These are phyloP conservation scores for Dactylellina drechsleri DNA, from an alignment of 2,329 filamentous ascomycete genomes.

Conservation along the genomic window DNA sequence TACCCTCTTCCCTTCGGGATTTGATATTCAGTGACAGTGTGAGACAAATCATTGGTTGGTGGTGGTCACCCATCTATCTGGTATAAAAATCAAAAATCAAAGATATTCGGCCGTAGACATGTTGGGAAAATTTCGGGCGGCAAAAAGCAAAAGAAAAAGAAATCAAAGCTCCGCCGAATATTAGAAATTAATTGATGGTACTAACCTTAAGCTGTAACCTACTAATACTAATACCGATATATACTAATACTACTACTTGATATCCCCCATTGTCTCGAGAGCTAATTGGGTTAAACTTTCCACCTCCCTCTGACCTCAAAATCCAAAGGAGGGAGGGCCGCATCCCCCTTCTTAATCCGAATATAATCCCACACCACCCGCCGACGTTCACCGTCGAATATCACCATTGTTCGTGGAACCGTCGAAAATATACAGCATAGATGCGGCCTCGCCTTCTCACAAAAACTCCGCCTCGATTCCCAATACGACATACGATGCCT, in stretches of 20 bases:
- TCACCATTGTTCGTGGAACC: background rate
- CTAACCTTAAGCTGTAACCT: constrained; percentile 7
- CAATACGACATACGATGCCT: background rate
- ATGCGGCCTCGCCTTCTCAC: background rate
- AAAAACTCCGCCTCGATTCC: background rate
- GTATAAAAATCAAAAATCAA: too few species aligned
- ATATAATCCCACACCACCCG: background rate
- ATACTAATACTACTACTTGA: constrained; percentile 3
- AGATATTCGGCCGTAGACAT: too few species aligned
- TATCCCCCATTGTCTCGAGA: constrained; percentile 7
- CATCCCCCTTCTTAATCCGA: constrained; percentile 17
- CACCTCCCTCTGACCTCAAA: too few species aligned
- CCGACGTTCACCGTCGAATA: background rate
- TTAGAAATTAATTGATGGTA: background rate
- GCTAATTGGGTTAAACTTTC: constrained; percentile 2
- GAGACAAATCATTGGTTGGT: too few species aligned
- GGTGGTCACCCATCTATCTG: too few species aligned
- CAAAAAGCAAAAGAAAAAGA: background rate
- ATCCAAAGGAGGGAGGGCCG: background rate
- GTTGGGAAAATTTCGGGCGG: background rate
- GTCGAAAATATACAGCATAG: constrained; percentile 1
- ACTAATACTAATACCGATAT: constrained; percentile 9
- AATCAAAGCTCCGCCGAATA: too few species aligned
- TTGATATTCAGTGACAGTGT: too few species aligned
- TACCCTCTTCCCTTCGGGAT: too few species aligned